These are phyloP conservation scores for Diaporthe sp. DNA, from an alignment of 2,329 filamentous ascomycete species.

Conservation along the genomic window DNA sequence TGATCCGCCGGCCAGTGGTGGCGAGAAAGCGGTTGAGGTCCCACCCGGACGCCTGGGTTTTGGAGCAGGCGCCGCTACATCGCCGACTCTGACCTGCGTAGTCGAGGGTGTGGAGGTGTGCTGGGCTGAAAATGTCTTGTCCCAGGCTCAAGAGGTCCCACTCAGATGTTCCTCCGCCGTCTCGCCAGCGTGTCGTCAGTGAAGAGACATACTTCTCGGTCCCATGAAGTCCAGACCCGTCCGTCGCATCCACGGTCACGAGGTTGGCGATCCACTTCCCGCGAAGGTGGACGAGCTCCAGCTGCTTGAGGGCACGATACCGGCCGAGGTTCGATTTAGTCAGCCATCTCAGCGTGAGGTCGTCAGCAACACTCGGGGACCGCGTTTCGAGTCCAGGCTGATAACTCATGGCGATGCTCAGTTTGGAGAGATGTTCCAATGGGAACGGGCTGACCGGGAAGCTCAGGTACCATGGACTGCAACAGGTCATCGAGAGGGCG, in stretches of 20 bases:
- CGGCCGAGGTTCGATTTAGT: background rate
- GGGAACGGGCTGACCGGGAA: background rate
- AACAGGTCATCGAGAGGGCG: background rate
- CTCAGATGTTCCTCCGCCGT: background rate
- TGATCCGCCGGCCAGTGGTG: background rate
- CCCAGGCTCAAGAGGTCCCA: constrained; percentile 18
- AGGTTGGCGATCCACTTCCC: constrained; percentile 2
- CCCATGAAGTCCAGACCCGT: background rate
- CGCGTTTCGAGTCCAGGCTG: background rate
- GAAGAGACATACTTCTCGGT: constrained; percentile 3
- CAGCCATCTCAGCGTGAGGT: background rate
- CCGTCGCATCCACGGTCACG: background rate
- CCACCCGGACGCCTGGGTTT: background rate
- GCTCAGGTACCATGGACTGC: background rate
- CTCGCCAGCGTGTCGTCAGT: background rate
- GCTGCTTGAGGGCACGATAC: background rate
- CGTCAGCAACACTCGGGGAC: accelerated
- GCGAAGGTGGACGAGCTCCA: background rate
- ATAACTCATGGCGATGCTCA: background rate
- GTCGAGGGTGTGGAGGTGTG: background rate
- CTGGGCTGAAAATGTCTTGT: background rate
- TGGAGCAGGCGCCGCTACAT: background rate
- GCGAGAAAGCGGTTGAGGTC: constrained; percentile 8
- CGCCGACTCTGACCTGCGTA: background rate
- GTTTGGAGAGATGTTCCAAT: background rate